Percentiles rank a stretch among this genome's conserved stretches.
Conservation (phyloP, 164 flowering plant species). For the Dillenia suffruticosa region DNA sequence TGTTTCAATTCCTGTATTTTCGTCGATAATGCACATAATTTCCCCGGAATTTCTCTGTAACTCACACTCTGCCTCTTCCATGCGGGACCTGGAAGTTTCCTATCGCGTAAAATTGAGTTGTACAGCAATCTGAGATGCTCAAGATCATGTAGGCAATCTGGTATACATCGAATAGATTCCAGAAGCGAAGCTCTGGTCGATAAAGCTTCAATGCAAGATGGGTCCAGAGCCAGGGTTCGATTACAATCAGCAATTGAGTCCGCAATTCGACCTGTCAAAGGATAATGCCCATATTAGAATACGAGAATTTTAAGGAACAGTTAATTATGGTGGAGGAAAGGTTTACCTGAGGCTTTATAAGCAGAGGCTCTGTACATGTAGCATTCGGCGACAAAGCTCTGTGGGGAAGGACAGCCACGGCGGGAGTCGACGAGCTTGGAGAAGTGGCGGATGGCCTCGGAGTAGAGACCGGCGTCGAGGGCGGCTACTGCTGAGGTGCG, state of each 20-base stretch:
- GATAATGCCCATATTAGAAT: too few relatives aligned
- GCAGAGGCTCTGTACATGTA: slow-evolving; percentile 79
- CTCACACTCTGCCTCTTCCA: slow-evolving; percentile 65
- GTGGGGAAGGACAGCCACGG: slow-evolving; percentile 59
- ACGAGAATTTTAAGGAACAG: too few relatives aligned
- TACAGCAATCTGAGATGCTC: slow-evolving; percentile 87
- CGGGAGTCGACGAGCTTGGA: slow-evolving; percentile 83
- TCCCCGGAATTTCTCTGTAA: slow-evolving; percentile 71
- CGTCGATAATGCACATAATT: slow-evolving; percentile 41
- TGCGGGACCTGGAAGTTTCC: slow-evolving; percentile 77
- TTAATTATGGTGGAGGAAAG: too few relatives aligned
- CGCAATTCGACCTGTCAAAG: slow-evolving; percentile 50
- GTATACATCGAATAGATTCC: slow-evolving; percentile 65
- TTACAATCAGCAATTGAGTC: slow-evolving; percentile 91
- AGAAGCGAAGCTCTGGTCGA: slow-evolving; percentile 59
- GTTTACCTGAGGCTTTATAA: slow-evolving; percentile 30
- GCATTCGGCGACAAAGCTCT: slow-evolving; percentile 85
- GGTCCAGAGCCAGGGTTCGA: slow-evolving; percentile 71
- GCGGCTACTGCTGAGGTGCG: slow-evolving; percentile 86
- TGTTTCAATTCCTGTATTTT: slow-evolving; percentile 66
- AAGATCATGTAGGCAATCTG: slow-evolving; percentile 85
- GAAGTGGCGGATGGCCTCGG: slow-evolving; percentile 93
- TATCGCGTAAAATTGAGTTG: slow-evolving; percentile 72
- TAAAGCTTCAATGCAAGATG: slow-evolving; percentile 70
- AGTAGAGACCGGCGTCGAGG: slow-evolving; percentile 82